Evolutionary conservation across 441 rosid species (phyloP).

Genomic region (Pelargonium cotyledonis): DNA sequence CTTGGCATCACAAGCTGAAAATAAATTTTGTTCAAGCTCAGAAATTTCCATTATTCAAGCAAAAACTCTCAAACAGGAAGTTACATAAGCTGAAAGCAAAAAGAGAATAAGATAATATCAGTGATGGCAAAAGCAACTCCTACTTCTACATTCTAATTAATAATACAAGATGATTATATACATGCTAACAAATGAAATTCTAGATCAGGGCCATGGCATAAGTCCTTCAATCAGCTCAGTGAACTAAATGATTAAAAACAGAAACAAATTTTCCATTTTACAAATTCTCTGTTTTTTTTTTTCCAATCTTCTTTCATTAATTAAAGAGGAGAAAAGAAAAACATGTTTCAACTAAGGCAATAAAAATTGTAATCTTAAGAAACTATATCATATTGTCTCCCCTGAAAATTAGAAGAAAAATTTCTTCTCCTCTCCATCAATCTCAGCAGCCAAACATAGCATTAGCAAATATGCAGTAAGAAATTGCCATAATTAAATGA

Average conservation of each 20-base stretch:
- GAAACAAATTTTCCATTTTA: too few relatives aligned
- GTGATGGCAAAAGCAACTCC: conserved; percentile 11
- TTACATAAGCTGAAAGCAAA: conserved; percentile 31
- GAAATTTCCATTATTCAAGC: conserved; percentile 59
- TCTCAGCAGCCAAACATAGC: neutral
- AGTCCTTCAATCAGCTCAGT: neutral
- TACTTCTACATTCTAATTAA: neutral
- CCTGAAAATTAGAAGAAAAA: neutral
- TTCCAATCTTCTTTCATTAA: neutral
- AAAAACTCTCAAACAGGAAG: conserved; percentile 23
- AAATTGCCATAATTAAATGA: neutral
- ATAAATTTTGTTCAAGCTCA: conserved; percentile 84
- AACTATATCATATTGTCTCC: neutral
- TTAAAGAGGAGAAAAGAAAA: neutral
- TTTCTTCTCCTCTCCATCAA: neutral
- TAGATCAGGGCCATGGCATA: neutral
- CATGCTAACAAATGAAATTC: neutral
- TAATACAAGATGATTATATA: neutral
- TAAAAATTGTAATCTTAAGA: neutral
- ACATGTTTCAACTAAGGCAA: neutral
- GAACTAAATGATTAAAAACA: too few relatives aligned
- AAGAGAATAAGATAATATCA: conserved; percentile 18
- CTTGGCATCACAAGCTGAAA: conserved; percentile 94
- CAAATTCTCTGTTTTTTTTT: too few relatives aligned
- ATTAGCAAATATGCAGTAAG: neutral